These are phyloP conservation scores for Cladosporium austrohemisphaericum DNA, from an alignment of 2,329 filamentous ascomycete genomes.

Conservation along the genomic window DNA sequence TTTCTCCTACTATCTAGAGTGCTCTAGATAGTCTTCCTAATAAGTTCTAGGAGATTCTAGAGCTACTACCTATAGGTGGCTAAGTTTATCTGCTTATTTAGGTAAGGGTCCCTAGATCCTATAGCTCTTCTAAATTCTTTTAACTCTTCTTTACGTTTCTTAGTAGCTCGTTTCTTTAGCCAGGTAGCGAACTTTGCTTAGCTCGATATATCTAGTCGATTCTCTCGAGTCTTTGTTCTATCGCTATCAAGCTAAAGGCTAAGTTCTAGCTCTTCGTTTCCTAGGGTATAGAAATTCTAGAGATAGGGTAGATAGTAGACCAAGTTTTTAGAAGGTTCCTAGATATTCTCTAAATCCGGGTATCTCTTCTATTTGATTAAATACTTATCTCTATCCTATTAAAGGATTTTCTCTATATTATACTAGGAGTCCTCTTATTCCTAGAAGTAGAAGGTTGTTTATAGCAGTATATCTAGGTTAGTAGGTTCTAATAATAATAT, in stretches of 20 bases:
- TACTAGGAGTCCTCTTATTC: background rate
- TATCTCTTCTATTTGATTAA: conserved; percentile 2
- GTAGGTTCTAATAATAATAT: conserved; percentile 14
- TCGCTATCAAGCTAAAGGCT: background rate
- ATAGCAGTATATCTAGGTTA: background rate
- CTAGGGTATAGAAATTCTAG: background rate
- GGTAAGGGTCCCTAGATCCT: too few species aligned
- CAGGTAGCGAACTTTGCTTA: background rate
- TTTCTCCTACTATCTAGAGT: background rate
- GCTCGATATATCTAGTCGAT: background rate
- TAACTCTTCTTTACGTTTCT: background rate
- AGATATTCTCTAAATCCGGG: background rate
- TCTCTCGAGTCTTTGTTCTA: background rate
- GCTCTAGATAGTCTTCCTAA: background rate
- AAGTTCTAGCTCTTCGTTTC: background rate
- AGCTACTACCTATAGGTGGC: too few species aligned
- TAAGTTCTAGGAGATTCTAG: background rate
- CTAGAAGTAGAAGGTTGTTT: conserved; percentile 3
- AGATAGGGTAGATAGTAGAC: background rate
- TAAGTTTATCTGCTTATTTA: too few species aligned
- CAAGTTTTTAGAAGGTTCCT: background rate
- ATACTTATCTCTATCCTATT: background rate
- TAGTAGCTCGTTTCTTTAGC: background rate
- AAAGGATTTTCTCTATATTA: background rate
- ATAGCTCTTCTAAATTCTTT: too few species aligned